Conservation (phyloP, 805 yeast genomes). For the Cyberlindnera amylophila region DNA sequence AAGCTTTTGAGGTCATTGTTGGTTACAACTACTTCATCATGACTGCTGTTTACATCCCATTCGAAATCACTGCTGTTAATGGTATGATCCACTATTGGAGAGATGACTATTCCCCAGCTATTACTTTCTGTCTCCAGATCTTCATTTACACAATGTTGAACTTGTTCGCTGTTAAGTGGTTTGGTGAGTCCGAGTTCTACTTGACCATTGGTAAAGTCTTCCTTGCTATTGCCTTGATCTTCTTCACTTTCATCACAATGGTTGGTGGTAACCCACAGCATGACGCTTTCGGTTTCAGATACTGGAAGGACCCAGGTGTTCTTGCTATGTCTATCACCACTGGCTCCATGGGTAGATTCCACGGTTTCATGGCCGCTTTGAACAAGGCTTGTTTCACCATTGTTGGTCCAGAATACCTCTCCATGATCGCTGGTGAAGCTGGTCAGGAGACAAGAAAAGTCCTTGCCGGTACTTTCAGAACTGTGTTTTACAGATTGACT, state of each 20-base stretch:
- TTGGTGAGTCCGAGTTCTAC: constrained; percentile 84
- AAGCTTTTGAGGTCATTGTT: constrained; percentile 67
- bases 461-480: no score
- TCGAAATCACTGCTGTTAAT: constrained; percentile 78
- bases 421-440: no score
- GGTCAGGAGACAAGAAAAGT: no score
- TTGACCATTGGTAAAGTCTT: constrained; percentile 69
- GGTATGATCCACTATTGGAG: constrained; percentile 80
- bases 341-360: no score
- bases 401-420: no score
- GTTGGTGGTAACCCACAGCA: constrained; percentile 80
- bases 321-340: no score
- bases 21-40: constrained; percentile 81
- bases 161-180: constrained; percentile 65
- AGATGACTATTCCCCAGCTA: constrained; percentile 69
- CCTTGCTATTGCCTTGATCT: constrained; percentile 68
- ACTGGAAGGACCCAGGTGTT: constrained; percentile 37
- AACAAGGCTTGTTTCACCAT: no score
- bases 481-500: no score
- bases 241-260: constrained; percentile 79
- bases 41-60: constrained; percentile 76
- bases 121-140: constrained; percentile 61
- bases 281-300: constrained; percentile 57
- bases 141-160: constrained; percentile 61
- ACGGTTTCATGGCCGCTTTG: no score